A percentile compares a stretch with the other conserved stretches of the same genome.
Conservation (phyloP, 108 stramenopile genomes). For the Aureococcus anophagefferens region DNA sequence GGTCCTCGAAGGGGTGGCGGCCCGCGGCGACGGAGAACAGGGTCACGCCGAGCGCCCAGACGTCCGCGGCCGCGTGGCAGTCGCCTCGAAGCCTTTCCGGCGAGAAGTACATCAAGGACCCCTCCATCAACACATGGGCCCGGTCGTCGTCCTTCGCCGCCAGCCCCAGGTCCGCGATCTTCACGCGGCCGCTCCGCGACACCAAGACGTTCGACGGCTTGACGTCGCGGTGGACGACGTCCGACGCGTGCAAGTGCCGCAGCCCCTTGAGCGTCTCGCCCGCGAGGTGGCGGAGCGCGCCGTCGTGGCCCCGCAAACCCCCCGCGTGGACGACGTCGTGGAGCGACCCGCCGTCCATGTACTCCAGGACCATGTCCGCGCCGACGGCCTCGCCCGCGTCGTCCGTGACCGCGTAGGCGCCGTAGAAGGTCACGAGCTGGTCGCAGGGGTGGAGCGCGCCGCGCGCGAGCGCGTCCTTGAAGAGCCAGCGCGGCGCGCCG, state of each 20-base stretch:
- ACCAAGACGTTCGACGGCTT: conserved; percentile 21
- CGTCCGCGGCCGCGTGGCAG: no score
- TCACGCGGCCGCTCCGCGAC: conserved; percentile 3
- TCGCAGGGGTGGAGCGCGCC: no score
- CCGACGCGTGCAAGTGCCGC: conserved; percentile 31
- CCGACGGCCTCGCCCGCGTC: conserved; percentile 17
- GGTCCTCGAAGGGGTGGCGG: conserved; percentile 16
- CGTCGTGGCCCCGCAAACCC: conserved; percentile 2
- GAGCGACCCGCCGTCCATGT: neutral
- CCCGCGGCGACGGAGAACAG: neutral
- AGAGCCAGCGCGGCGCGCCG: no score
- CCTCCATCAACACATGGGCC: no score
- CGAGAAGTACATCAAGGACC: no score
- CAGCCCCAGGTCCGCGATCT: conserved; percentile 12
- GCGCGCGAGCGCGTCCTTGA: no score
- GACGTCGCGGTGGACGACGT: conserved; percentile 52
- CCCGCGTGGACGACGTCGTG: neutral
- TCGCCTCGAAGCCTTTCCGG: no score
- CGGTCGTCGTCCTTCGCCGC: no score
- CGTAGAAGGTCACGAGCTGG: conserved; percentile 42
- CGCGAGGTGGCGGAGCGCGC: conserved; percentile 27
- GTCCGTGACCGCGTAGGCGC: conserved; percentile 30
- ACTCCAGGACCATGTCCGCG: conserved; percentile 3
- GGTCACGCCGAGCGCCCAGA: no score
- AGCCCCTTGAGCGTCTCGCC: conserved; percentile 54